Evolutionary conservation across 176 grass and related monocot genomes (phyloP).

Genomic region (Aegilops tauschii): DNA sequence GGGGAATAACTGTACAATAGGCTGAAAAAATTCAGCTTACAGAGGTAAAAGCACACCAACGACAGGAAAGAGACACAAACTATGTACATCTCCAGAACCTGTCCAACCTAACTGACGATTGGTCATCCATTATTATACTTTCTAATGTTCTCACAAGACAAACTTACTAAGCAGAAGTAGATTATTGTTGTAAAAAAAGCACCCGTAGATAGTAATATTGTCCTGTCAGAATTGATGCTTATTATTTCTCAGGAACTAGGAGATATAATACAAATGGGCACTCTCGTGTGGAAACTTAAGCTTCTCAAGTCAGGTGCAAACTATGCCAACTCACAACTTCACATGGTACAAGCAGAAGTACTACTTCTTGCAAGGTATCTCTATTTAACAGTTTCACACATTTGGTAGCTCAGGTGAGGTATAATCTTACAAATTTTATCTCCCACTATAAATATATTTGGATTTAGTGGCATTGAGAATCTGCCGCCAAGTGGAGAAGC

Average conservation of each 20-base stretch:
- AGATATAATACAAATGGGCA: slow-evolving; percentile 45
- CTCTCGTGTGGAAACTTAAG: slow-evolving; percentile 65
- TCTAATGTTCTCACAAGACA: background rate
- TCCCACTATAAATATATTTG: background rate
- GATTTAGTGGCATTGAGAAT: slow-evolving; percentile 45
- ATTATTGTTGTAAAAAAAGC: no score
- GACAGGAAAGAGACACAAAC: no score
- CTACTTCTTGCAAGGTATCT: slow-evolving; percentile 64
- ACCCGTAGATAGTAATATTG: background rate
- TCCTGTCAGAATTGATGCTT: slow-evolving; percentile 1
- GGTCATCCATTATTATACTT: background rate
- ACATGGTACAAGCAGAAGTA: slow-evolving; percentile 59
- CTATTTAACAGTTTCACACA: background rate
- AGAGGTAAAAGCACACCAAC: no score
- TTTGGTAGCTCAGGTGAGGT: background rate
- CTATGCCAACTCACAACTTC: slow-evolving; percentile 56
- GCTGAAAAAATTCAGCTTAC: no score
- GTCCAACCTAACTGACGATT: background rate
- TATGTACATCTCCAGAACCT: no score
- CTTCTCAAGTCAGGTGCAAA: slow-evolving; percentile 62
- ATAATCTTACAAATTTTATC: background rate
- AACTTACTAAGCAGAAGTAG: background rate
- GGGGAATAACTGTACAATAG: no score
- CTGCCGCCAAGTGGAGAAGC: slow-evolving; percentile 58
- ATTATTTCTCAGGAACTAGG: slow-evolving; percentile 37